phyloP scores from a whole-genome alignment of 495 filamentous ascomycete species.

The Penicillium steckii region DNA sequence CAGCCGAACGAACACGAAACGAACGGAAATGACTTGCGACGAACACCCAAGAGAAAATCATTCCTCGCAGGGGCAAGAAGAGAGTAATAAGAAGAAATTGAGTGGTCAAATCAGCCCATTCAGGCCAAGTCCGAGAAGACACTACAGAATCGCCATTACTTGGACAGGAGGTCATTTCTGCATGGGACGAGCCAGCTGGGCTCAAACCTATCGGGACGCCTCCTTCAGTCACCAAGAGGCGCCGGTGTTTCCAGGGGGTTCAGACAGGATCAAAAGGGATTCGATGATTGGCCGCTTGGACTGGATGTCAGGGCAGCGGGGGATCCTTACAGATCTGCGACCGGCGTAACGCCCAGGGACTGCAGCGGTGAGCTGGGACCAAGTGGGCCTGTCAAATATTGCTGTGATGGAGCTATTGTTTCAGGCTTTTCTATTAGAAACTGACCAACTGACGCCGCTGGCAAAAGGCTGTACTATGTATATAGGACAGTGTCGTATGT shows the following conservation, averaged over 20 bases:
- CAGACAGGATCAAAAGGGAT: slow-evolving; percentile 1
- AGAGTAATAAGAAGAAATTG: slow-evolving; percentile 5
- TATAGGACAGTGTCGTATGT: too few species aligned
- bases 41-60: slow-evolving; percentile 5
- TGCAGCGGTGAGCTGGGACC: background rate
- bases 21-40: background rate
- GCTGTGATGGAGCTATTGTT: slow-evolving; percentile 11
- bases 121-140: slow-evolving; percentile 5
- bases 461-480: too few species aligned
- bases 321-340: slow-evolving; percentile 17
- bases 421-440: slow-evolving; percentile 18
- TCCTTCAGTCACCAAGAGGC: slow-evolving; percentile 3
- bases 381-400: slow-evolving; percentile 7
- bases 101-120: slow-evolving; percentile 1
- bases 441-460: slow-evolving; percentile 6
- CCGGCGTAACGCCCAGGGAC: slow-evolving; percentile 21
- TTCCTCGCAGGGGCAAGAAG: slow-evolving; percentile 10
- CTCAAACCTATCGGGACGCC: slow-evolving; percentile 17
- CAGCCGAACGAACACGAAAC: slow-evolving; percentile 10
- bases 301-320: slow-evolving; percentile 4
- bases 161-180: slow-evolving; percentile 9
- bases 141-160: slow-evolving; percentile 1
- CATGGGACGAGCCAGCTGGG: slow-evolving; percentile 1
- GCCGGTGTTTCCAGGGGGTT: slow-evolving; percentile 15
- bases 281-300: slow-evolving; percentile 10